Conservation (phyloP, 352 stramenopile genomes). For the Saprolegnia diclina region DNA sequence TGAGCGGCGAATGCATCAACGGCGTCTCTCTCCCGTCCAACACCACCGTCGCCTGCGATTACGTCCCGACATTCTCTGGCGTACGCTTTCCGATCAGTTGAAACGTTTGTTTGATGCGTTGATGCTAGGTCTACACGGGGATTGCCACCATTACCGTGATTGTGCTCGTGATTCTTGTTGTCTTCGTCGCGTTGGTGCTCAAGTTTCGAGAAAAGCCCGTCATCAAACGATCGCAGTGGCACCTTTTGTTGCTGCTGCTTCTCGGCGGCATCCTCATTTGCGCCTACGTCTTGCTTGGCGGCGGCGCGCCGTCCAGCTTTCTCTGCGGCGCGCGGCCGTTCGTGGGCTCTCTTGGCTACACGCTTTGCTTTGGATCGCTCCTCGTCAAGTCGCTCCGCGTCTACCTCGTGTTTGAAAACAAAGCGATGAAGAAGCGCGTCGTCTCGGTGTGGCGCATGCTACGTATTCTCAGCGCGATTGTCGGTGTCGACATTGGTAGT, state of each 20-base stretch:
- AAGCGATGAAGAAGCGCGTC: conserved; percentile 40
- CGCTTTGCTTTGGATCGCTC: conserved; percentile 38
- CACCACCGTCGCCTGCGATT: conserved; percentile 6
- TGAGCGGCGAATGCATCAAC: conserved; percentile 34
- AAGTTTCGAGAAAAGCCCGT: conserved; percentile 38
- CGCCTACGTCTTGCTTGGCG: conserved; percentile 35
- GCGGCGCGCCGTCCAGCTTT: conserved; percentile 33
- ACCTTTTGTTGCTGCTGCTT: conserved; percentile 50
- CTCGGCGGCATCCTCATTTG: conserved; percentile 48
- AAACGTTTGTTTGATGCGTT: too few species aligned
- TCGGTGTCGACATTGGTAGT: conserved; percentile 31
- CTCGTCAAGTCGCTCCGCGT: conserved; percentile 48
- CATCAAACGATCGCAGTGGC: conserved; percentile 63
- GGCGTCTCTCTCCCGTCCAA: conserved; percentile 15
- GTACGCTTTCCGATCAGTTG: too few species aligned
- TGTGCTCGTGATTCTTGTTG: conserved; percentile 26
- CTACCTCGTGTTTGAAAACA: conserved; percentile 48
- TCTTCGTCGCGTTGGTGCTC: conserved; percentile 33
- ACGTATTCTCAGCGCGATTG: conserved; percentile 40
- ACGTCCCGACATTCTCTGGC: conserved; percentile 1
- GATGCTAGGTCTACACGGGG: conserved; percentile 3
- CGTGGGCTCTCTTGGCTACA: conserved; percentile 37
- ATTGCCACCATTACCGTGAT: conserved; percentile 26
- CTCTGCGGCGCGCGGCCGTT: conserved; percentile 38
- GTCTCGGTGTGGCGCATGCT: conserved; percentile 37